phyloP scores from a whole-genome alignment of 495 filamentous ascomycete species.

The Pyrenula aspistea region DNA sequence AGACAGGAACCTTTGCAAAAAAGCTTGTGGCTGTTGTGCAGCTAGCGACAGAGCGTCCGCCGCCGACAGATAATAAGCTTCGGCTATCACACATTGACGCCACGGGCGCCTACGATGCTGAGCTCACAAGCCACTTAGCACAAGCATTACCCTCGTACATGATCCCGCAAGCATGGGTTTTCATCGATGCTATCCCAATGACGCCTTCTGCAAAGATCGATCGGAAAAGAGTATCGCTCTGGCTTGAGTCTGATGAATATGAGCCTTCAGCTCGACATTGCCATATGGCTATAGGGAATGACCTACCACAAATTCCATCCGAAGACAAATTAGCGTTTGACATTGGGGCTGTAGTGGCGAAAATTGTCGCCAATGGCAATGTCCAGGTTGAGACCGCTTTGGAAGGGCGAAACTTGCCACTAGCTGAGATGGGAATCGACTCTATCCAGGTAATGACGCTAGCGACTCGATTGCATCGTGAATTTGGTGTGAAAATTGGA shows the following conservation, averaged over 20 bases:
- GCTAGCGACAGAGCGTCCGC: neutral
- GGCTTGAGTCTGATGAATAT: neutral
- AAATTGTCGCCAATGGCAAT: slow-evolving; percentile 8
- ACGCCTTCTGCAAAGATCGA: slow-evolving; percentile 30
- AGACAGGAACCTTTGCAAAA: slow-evolving; percentile 5
- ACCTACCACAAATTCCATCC: neutral
- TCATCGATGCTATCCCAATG: slow-evolving; percentile 26
- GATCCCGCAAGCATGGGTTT: slow-evolving; percentile 28
- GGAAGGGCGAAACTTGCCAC: slow-evolving; percentile 11
- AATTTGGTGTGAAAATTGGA: slow-evolving; percentile 13
- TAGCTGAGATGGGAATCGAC: slow-evolving; percentile 16
- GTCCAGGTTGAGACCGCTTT: slow-evolving; percentile 1
- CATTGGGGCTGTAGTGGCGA: slow-evolving; percentile 11
- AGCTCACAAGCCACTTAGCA: slow-evolving; percentile 1
- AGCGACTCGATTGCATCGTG: slow-evolving; percentile 13
- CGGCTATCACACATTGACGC: neutral
- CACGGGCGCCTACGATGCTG: neutral
- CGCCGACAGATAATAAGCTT: neutral
- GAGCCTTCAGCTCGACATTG: neutral
- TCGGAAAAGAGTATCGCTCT: slow-evolving; percentile 7
- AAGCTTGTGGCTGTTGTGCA: slow-evolving; percentile 15
- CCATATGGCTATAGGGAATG: neutral
- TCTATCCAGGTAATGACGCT: slow-evolving; percentile 21
- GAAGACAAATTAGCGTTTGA: slow-evolving; percentile 10
- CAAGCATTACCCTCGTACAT: slow-evolving; percentile 26